phyloP scores from a whole-genome alignment of 768 basidiomycete genomes.

The Asterophora lycoperdoides region DNA sequence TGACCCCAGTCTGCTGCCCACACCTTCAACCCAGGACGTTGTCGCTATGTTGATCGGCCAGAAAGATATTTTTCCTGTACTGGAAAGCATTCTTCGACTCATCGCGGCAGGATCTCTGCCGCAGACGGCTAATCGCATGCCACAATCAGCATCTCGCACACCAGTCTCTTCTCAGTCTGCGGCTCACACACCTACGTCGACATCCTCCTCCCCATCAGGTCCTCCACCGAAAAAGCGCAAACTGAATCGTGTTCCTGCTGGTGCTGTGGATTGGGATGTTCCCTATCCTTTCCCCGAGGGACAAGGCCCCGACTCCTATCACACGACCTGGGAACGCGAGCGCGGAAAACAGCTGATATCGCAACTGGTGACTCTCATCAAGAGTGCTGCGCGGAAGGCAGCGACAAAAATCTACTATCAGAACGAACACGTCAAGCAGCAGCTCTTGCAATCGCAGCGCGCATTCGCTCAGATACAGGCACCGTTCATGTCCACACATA shows the following conservation, averaged over 20 bases:
- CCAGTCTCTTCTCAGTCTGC: slow-evolving; percentile 3
- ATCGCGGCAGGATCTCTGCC: slow-evolving; percentile 35
- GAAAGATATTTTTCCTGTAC: slow-evolving; percentile 61
- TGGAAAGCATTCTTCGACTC: slow-evolving; percentile 58
- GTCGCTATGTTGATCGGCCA: slow-evolving; percentile 56
- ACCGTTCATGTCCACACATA: neutral
- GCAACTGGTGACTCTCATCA: slow-evolving; percentile 58
- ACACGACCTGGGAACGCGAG: slow-evolving; percentile 58
- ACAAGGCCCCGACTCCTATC: slow-evolving; percentile 68
- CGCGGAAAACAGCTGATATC: slow-evolving; percentile 58
- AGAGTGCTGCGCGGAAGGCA: slow-evolving; percentile 57
- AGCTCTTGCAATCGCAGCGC: slow-evolving; percentile 9
- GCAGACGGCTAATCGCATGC: neutral
- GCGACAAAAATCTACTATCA: slow-evolving; percentile 47
- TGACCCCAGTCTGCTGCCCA: slow-evolving; percentile 40
- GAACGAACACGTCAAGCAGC: slow-evolving; percentile 15
- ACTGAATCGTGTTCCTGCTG: slow-evolving; percentile 67
- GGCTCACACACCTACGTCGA: neutral
- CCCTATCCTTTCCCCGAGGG: slow-evolving; percentile 73
- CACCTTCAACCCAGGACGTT: slow-evolving; percentile 55
- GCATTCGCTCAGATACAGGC: neutral
- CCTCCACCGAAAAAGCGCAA: slow-evolving; percentile 55
- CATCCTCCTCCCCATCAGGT: slow-evolving; percentile 2
- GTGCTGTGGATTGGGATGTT: slow-evolving; percentile 78
- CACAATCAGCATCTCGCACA: slow-evolving; percentile 13